These are phyloP conservation scores for Globisporangium nodosum DNA, from an alignment of 352 stramenopile species.

Conservation along the genomic window DNA sequence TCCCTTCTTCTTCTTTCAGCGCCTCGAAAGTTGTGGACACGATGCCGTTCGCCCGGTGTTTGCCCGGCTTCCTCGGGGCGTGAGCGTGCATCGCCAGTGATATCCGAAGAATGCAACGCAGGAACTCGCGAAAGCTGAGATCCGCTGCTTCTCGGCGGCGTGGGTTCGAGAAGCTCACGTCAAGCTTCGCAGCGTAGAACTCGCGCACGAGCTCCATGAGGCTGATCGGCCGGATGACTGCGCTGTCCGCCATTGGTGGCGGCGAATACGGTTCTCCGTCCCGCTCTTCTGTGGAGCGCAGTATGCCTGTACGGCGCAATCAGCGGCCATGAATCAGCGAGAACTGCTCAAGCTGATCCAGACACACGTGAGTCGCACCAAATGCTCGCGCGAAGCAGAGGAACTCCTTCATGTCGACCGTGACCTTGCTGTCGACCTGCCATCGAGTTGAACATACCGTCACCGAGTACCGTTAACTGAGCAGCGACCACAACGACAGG, in stretches of 20 bases:
- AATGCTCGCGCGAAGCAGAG: conserved; percentile 66
- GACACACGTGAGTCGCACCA: conserved; percentile 27
- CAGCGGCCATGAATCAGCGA: neutral
- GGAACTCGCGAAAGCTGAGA: conserved; percentile 69
- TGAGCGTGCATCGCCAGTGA: conserved; percentile 59
- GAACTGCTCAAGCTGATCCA: neutral
- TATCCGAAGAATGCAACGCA: conserved; percentile 61
- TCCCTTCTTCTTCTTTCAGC: conserved; percentile 39
- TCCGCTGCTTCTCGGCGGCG: conserved; percentile 41
- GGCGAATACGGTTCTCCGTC: conserved; percentile 48
- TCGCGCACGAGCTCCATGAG: conserved; percentile 60
- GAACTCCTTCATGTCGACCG: conserved; percentile 57
- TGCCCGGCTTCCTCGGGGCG: conserved; percentile 11
- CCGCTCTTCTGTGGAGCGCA: conserved; percentile 35
- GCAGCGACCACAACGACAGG: neutral
- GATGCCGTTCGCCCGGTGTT: conserved; percentile 24
- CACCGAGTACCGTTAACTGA: too few relatives aligned
- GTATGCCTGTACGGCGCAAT: conserved; percentile 27
- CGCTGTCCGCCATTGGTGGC: conserved; percentile 20
- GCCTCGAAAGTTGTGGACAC: conserved; percentile 44
- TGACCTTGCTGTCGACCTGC: conserved; percentile 45
- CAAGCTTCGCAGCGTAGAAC: conserved; percentile 68
- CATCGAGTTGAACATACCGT: neutral
- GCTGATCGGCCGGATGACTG: conserved; percentile 46
- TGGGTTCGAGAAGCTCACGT: conserved; percentile 56